phyloP scores from a whole-genome alignment of 2,329 filamentous ascomycete genomes.

The Aschersonia sp. region DNA sequence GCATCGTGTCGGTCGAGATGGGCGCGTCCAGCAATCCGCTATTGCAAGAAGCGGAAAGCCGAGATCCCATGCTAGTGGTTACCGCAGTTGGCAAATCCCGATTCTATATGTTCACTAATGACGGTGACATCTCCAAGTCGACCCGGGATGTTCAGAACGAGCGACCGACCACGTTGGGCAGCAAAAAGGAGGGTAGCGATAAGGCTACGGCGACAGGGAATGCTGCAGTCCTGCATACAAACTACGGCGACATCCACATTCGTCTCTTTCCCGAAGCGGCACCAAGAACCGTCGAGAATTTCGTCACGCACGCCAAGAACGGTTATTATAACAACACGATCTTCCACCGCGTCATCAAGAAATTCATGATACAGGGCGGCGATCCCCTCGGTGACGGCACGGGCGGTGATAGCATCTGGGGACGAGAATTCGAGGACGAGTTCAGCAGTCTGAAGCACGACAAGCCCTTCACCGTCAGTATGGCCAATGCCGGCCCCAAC shows the following conservation, averaged over 20 bases:
- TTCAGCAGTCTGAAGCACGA: conserved; percentile 86
- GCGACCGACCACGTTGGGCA: conserved; percentile 56
- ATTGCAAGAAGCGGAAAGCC: conserved; percentile 76
- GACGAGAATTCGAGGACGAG: conserved; percentile 88
- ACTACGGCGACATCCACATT: conserved; percentile 83
- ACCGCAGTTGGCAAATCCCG: conserved; percentile 79
- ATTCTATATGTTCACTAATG: conserved; percentile 97
- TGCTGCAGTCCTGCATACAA: conserved; percentile 79
- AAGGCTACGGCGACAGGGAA: conserved; percentile 61
- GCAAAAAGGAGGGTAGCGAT: conserved; percentile 33
- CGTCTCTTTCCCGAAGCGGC: conserved; percentile 86
- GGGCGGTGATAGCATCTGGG: conserved; percentile 83
- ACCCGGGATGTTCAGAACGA: conserved; percentile 90
- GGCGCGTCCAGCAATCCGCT: conserved; percentile 88
- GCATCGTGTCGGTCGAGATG: conserved; percentile 89
- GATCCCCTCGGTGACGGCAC: conserved; percentile 86
- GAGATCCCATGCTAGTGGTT: conserved; percentile 76
- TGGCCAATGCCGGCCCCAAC: conserved; percentile 93
- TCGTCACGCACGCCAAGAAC: conserved; percentile 75
- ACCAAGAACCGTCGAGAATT: conserved; percentile 93
- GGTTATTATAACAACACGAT: conserved; percentile 97
- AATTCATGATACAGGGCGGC: conserved; percentile 98
- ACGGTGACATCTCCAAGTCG: conserved; percentile 67
- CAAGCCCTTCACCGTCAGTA: conserved; percentile 89
- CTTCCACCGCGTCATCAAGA: conserved; percentile 92